Evolutionary conservation across 768 basidiomycete species (phyloP), one percentile per base, ranked within the genome.

Genomic region (Melanogaster broomeanus): DNA sequence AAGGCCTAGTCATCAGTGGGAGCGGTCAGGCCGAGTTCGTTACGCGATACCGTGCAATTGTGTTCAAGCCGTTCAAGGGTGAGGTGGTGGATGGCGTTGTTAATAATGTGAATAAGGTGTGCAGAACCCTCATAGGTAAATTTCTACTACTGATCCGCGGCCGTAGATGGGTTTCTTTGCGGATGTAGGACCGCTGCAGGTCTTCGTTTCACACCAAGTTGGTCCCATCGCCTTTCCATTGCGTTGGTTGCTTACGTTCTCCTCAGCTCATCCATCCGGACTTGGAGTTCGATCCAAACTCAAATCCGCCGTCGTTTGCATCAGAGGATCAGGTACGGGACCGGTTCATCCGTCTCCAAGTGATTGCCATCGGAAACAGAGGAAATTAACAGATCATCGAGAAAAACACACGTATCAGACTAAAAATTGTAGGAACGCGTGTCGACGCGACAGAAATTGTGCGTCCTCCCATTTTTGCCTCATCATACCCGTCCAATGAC

Each of bases 21-120:
- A 93, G 87, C 30, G 96, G 94, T 1, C 93, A 96, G 72, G 97
- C 97, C 5, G 93, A 98, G 73, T 99, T 99, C 70, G 81, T 92
- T 57, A 93, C 93, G 19, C 79, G 88, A 48, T 99, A 98, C 72
- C 85, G 89, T 24, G 97, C 97, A 6, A 93, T 99, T 58, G 96
- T 99, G 18, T 98, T 97, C 82, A 95, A 98, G 71, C 97, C 97
- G n/a, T 98, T 98, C 81, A 97, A 98, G 70, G 95, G 94, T 10
- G 96, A 99, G 67, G 96, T 98, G 4, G 90, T 99, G 16, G 97
- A 99, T 67, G 96, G 93, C 0, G 87, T 94, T 3, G 96, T 99
- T 16, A 88, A 87, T 62, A 94, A 91, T 54, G 97, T 99, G 31
- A 95, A 87, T 69, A 97, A 97, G 81, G 96, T 93, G 59, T 62